Conservation (phyloP, 2,329 filamentous ascomycete genomes). For the Xylariomycetidae sp. region DNA sequence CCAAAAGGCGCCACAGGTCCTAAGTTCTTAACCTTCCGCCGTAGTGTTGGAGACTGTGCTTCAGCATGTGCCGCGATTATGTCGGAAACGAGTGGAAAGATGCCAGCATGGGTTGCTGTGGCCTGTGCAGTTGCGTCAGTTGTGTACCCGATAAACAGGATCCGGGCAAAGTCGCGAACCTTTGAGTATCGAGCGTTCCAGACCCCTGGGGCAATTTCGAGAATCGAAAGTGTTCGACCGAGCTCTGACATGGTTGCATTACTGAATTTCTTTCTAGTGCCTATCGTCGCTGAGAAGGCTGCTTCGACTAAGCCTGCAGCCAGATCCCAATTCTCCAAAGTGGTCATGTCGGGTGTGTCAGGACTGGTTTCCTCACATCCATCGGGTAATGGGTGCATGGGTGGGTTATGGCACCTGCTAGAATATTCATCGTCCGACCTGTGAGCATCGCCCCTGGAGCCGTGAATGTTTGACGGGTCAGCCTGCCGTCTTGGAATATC, state of each 20-base stretch:
- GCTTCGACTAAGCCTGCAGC: slow-evolving; percentile 7
- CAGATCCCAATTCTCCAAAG: slow-evolving; percentile 4
- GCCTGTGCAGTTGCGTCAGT: slow-evolving; percentile 12
- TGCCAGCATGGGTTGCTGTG: slow-evolving; percentile 12
- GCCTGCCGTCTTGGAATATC: no score
- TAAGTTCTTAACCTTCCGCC: slow-evolving; percentile 14
- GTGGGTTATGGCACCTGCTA: no score
- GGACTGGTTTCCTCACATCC: background rate
- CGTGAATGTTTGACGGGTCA: no score
- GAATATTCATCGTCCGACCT: no score
- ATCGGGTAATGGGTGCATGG: no score
- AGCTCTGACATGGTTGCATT: slow-evolving; percentile 3
- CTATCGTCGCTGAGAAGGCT: slow-evolving; percentile 8
- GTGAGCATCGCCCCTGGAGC: no score
- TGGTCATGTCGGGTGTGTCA: background rate
- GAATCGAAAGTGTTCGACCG: slow-evolving; percentile 5
- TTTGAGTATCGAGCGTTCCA: slow-evolving; percentile 13
- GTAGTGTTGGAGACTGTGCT: slow-evolving; percentile 16
- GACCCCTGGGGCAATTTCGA: slow-evolving; percentile 13
- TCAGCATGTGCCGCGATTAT: slow-evolving; percentile 16
- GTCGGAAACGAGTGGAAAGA: slow-evolving; percentile 17
- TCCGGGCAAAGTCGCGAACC: slow-evolving; percentile 2
- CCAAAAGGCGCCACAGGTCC: no score
- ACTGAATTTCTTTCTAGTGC: slow-evolving; percentile 4
- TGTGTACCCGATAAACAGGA: background rate